A percentile compares a stretch with the other conserved stretches of the same genome.
Evolutionary conservation across 2,329 filamentous ascomycete species (phyloP).

Genomic region (Knoxdaviesia capensis): DNA sequence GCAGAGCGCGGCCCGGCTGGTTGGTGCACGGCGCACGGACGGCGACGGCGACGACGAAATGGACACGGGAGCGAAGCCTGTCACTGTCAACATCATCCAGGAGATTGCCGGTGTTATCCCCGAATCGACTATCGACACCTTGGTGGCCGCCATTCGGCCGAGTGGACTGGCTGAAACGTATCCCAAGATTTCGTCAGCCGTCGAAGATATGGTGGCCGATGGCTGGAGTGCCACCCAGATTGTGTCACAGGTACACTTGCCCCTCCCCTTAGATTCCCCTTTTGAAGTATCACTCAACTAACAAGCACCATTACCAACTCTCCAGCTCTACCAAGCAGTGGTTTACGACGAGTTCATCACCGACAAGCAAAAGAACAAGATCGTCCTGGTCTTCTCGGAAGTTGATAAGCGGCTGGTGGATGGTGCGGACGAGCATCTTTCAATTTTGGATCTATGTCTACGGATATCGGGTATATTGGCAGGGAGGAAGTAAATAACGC

Average conservation of each 20-base stretch:
- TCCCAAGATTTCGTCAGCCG: slow-evolving; percentile 51
- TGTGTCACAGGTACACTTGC: slow-evolving; percentile 44
- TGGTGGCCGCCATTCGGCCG: slow-evolving; percentile 61
- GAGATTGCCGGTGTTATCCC: slow-evolving; percentile 96
- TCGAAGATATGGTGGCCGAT: slow-evolving; percentile 84
- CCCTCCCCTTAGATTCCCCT: not conserved
- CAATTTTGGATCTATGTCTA: slow-evolving; percentile 67
- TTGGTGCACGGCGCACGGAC: slow-evolving; percentile 42
- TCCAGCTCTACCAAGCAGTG: slow-evolving; percentile 58
- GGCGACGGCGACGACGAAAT: slow-evolving; percentile 38
- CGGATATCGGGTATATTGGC: slow-evolving; percentile 58
- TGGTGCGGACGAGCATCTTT: slow-evolving; percentile 85
- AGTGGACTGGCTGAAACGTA: slow-evolving; percentile 45
- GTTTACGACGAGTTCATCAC: slow-evolving; percentile 69
- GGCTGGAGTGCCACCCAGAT: slow-evolving; percentile 92
- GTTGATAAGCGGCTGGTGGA: slow-evolving; percentile 88
- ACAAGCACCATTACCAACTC: slow-evolving; percentile 3
- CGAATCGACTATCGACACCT: slow-evolving; percentile 43
- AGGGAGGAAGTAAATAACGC: slow-evolving; percentile 10
- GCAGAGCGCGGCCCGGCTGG: slow-evolving; percentile 79
- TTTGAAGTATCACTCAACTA: slow-evolving; percentile 4
- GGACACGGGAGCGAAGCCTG: slow-evolving; percentile 32
- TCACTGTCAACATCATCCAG: slow-evolving; percentile 67
- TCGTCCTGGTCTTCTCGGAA: slow-evolving; percentile 79
- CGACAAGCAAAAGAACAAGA: slow-evolving; percentile 75